These are phyloP conservation scores for Phytophthora citricola DNA, from an alignment of 352 stramenopile species.

Conservation along the genomic window DNA sequence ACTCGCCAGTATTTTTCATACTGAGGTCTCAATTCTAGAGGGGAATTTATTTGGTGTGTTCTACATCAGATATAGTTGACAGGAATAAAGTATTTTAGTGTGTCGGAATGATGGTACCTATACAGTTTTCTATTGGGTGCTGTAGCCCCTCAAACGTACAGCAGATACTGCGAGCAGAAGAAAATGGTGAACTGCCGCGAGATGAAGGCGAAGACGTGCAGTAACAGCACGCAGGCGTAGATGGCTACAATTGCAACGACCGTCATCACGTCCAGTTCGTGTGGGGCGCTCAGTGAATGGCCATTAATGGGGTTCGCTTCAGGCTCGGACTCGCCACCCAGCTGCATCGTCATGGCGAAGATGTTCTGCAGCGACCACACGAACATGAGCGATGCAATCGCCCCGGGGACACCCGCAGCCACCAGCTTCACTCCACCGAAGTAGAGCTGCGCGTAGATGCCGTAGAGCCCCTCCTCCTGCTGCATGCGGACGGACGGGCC, in stretches of 20 bases:
- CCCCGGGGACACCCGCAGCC: constrained; percentile 50
- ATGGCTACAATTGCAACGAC: constrained; percentile 50
- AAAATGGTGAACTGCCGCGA: constrained; percentile 70
- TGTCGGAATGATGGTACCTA: constrained; percentile 1
- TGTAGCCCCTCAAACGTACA: constrained; percentile 36
- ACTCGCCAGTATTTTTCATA: constrained; percentile 24
- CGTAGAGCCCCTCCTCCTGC: constrained; percentile 40
- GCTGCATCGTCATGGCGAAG: constrained; percentile 22
- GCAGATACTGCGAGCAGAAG: constrained; percentile 75
- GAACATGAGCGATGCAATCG: constrained; percentile 51
- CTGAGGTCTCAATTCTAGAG: constrained; percentile 2
- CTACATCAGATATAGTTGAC: constrained; percentile 1
- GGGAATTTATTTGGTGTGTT: constrained; percentile 7
- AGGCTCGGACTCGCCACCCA: constrained; percentile 1
- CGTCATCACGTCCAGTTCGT: constrained; percentile 56
- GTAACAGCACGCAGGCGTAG: constrained; percentile 58
- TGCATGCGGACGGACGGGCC: constrained; percentile 40
- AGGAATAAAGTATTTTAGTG: neutral
- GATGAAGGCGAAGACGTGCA: constrained; percentile 62
- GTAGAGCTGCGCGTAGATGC: constrained; percentile 62
- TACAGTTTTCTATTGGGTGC: neutral
- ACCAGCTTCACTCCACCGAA: constrained; percentile 62
- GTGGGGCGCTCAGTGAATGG: constrained; percentile 25
- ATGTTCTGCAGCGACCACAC: constrained; percentile 56
- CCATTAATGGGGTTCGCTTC: constrained; percentile 17